Evolutionary conservation across 176 grass and related monocot genomes (phyloP).

Genomic region (Paspalum vaginatum): DNA sequence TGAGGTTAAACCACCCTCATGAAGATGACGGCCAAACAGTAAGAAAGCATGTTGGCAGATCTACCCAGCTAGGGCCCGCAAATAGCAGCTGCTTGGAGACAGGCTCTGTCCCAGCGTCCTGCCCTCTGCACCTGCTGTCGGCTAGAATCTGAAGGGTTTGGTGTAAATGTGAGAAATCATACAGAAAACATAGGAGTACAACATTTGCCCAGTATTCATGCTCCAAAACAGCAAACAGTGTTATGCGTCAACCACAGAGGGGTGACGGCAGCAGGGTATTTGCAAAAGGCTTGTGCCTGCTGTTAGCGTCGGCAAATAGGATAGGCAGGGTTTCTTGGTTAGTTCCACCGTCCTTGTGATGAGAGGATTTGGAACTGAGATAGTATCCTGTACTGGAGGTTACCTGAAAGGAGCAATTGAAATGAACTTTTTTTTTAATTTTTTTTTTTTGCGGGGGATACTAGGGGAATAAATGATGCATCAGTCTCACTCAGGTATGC

Average conservation of each 20-base stretch:
- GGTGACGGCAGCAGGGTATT: neutral
- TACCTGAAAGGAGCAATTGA: neutral
- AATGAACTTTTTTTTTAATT: neutral
- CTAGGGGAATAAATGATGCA: neutral
- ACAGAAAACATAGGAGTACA: neutral
- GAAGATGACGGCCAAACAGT: constrained; percentile 48
- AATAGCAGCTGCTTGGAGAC: constrained; percentile 41
- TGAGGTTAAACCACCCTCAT: constrained; percentile 32
- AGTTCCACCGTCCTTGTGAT: neutral
- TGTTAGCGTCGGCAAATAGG: neutral
- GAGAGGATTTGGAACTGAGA: neutral
- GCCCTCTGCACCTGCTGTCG: constrained; percentile 29
- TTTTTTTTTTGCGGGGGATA: neutral
- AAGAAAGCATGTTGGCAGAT: constrained; percentile 52
- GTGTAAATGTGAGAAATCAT: constrained; percentile 53
- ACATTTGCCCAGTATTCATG: neutral
- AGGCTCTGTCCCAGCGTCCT: neutral
- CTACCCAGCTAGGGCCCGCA: constrained; percentile 35
- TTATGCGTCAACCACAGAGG: neutral
- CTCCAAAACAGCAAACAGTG: no score
- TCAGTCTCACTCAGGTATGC: neutral
- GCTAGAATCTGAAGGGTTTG: constrained; percentile 19
- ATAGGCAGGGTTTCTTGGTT: neutral
- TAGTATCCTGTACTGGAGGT: neutral
- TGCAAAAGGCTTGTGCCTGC: neutral